phyloP scores from a whole-genome alignment of 2,329 filamentous ascomycete species.

The Aciculosporium take region DNA sequence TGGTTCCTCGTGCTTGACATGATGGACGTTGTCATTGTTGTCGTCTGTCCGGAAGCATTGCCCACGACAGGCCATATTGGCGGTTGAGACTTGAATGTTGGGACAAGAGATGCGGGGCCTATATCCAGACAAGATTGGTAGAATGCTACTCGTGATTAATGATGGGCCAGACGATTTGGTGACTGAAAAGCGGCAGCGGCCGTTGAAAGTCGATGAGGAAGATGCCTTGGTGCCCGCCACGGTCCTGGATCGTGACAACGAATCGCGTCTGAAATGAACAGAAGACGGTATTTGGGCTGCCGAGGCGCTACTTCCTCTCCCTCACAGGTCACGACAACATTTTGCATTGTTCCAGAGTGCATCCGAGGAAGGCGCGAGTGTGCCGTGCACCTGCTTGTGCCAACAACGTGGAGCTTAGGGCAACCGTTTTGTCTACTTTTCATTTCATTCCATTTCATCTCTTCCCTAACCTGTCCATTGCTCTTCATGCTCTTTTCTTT shows the following conservation, averaged over 20 bases:
- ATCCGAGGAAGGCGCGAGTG: not conserved
- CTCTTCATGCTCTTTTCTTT: too few species aligned
- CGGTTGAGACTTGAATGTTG: not conserved
- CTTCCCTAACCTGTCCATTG: too few species aligned
- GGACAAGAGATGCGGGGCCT: not conserved
- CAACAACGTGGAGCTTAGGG: too few species aligned
- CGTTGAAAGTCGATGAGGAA: not conserved
- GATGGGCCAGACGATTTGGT: not conserved
- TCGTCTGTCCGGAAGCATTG: conserved; percentile 11
- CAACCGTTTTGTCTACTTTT: not conserved
- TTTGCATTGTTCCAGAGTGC: not conserved
- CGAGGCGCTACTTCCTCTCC: not conserved
- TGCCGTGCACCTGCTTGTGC: not conserved
- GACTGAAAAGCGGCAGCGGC: not conserved
- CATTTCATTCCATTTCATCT: too few species aligned
- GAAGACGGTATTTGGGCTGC: not conserved
- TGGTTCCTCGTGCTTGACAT: conserved; percentile 10
- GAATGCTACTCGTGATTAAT: not conserved
- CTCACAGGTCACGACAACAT: not conserved
- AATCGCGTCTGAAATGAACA: too few species aligned
- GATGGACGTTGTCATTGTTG: not conserved
- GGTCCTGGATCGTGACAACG: not conserved
- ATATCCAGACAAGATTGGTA: not conserved
- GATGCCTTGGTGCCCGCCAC: not conserved
- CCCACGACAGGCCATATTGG: conserved; percentile 12